Base-by-base conservation (phyloP, 2,329 filamentous ascomycete species). In the Sporothrix brunneoviolacea region DNA sequence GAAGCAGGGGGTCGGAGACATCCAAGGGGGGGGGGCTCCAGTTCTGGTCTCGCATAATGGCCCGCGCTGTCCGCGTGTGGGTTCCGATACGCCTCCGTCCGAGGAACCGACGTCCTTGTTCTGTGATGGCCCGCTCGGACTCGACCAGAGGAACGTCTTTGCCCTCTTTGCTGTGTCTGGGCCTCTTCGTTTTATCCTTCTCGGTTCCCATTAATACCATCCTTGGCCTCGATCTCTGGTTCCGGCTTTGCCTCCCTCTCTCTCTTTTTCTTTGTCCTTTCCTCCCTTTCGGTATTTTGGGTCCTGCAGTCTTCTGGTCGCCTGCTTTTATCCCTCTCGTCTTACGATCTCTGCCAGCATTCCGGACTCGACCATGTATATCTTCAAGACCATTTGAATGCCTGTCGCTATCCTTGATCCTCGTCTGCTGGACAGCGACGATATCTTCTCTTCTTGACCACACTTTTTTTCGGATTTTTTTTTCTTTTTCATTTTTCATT, bases 371-470 rank as follows among this genome's bases (percentile, higher is more conserved):
- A n/a, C n/a, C n/a, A n/a, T n/a, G n/a, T n/a, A n/a, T n/a, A n/a
- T n/a, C n/a, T n/a, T n/a, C n/a, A n/a, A n/a, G n/a, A n/a, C n/a
- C n/a, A n/a, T n/a, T n/a, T n/a, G n/a, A n/a, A n/a, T n/a, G n/a
- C n/a, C n/a, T n/a, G n/a, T n/a, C n/a, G n/a, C n/a, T 28, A 28
- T 28, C 24, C 24, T 10, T 28, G 6, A 28, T 28, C 40, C 27
- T 43, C 47, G 55, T 57, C 61, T 62, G 60, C 60, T 58, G 60
- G 58, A 53, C 61, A 60, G 59, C 57, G 55, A 60, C 55, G 58
- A 62, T 40, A 43, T 41, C 24, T 28, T 19, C 38, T 44, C 22
- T 22, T 38, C 35, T 16, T 19, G 19, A 27, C n/a, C n/a, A n/a
- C 15, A 10, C 24, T 22, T 24, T 28, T 15, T 16, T 21, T 35